Evolutionary conservation across 495 filamentous ascomycete genomes (phyloP), one percentile per base, ranked within the genome.

Genomic region (Trichocladium uniseriatum): DNA sequence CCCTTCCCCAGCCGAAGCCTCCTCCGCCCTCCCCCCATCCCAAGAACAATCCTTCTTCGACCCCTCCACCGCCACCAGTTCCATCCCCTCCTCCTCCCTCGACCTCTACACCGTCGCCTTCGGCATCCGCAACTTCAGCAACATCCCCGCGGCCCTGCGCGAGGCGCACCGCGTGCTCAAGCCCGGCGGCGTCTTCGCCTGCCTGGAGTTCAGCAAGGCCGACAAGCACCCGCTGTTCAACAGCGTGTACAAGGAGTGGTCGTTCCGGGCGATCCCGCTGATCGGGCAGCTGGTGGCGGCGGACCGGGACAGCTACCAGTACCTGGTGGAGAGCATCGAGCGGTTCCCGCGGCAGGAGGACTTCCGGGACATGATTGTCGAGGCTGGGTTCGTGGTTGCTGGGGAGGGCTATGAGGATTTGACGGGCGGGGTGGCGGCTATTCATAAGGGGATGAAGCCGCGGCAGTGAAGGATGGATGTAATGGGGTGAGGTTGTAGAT

Each of bases 31-130:
- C 22, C 16, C 22, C 29, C 16, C 32, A 42, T 2, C 44, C 15
- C 0, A 9, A 5, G 48, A 52, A 16, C 48, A 56, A 16, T 40
- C 53, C 20, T 56, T 56, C 35, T 56, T 56, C 43, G 53, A 52
- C 22, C 42, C 56, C 5, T n/a, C 49, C 6, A 55, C 57, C 40
- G 68, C 76, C 16, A 73, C 75, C 21, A 15, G 42, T 8, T 40
- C 39, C 18, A 78, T 96, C 45, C 73, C 80, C 0, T 63, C 71
- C 49, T 68, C 73, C 56, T 80, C 72, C 8, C 69, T 96, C 31
- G 92, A 98, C 64, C 75, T 98, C 7, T 98, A 98, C 71, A 98
- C 92, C 2, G 91, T 97, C 7, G 92, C 94, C 3, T 98, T 98
- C 61, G 92, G 92, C 28, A 95, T 97, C 65, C 80, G 92, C 39